phyloP scores from a whole-genome alignment of 805 yeast species.

The Hanseniaspora taiwanica region DNA sequence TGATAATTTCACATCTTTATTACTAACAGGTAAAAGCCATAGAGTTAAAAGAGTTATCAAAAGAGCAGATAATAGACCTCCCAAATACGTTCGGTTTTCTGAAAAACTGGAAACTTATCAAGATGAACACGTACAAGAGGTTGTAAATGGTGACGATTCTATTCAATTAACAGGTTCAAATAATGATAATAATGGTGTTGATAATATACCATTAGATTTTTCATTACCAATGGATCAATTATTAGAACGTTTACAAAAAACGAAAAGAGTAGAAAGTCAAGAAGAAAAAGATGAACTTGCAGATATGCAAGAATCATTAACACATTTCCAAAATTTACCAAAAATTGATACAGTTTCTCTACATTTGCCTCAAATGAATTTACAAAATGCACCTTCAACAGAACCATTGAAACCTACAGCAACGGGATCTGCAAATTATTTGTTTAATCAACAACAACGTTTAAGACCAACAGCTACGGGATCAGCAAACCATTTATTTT shows the following conservation, averaged over 20 bases:
- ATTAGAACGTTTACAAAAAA: slow-evolving; percentile 28
- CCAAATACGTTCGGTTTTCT: slow-evolving; percentile 59
- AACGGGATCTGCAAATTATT: slow-evolving; percentile 23
- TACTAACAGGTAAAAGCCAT: slow-evolving; percentile 62
- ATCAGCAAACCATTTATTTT: slow-evolving; percentile 25
- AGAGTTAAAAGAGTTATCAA: slow-evolving; percentile 22
- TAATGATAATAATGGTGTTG: too few species aligned
- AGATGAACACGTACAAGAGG: slow-evolving; percentile 19
- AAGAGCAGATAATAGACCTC: slow-evolving; percentile 27
- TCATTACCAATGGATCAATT: slow-evolving; percentile 71
- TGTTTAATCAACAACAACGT: slow-evolving; percentile 20
- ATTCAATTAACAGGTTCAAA: too few species aligned
- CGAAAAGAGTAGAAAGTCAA: slow-evolving; percentile 27
- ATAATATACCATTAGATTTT: slow-evolving; percentile 33
- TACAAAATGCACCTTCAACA: slow-evolving; percentile 3
- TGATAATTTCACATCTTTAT: slow-evolving; percentile 73
- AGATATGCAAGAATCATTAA: slow-evolving; percentile 63
- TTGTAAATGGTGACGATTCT: slow-evolving; percentile 6
- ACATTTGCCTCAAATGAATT: slow-evolving; percentile 15
- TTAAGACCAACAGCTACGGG: slow-evolving; percentile 30
- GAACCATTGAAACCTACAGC: slow-evolving; percentile 23
- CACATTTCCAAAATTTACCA: slow-evolving; percentile 58
- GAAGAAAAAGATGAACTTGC: slow-evolving; percentile 60
- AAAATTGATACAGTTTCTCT: slow-evolving; percentile 67
- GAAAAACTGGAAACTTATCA: slow-evolving; percentile 43